Evolutionary conservation across 345 rosid species (phyloP).

Genomic region (Theobroma cacao): DNA sequence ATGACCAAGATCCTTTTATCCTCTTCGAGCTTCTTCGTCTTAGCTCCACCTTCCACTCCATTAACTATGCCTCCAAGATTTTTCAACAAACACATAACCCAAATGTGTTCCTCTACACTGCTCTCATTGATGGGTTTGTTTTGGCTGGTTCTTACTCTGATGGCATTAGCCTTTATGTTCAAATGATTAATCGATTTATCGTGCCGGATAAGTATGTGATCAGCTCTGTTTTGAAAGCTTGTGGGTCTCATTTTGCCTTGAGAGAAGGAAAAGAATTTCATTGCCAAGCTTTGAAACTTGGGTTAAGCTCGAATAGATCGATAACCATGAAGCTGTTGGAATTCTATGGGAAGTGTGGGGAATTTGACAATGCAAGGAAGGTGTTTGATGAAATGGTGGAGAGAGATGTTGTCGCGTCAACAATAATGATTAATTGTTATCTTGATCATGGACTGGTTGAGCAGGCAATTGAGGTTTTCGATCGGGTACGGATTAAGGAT

Average conservation of each 20-base stretch:
- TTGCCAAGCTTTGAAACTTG: conserved; percentile 54
- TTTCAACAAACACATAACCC: conserved; percentile 40
- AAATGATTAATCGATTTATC: conserved; percentile 36
- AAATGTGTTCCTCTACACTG: conserved; percentile 60
- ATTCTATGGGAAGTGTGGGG: conserved; percentile 42
- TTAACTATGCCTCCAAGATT: conserved; percentile 44
- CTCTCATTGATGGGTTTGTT: conserved; percentile 53
- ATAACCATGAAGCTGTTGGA: conserved; percentile 46
- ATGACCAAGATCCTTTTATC: conserved; percentile 46
- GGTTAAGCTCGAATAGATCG: conserved; percentile 43
- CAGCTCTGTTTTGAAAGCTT: conserved; percentile 52
- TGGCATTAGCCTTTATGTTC: conserved; percentile 43
- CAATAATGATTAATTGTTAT: conserved; percentile 42
- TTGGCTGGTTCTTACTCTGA: conserved; percentile 33
- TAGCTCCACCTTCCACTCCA: conserved; percentile 37
- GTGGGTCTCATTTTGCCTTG: conserved; percentile 27
- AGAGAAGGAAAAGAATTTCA: conserved; percentile 46
- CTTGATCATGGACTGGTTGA: conserved; percentile 40
- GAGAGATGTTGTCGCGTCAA: conserved; percentile 51
- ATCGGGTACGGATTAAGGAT: conserved; percentile 42
- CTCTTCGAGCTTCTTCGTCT: conserved; percentile 59
- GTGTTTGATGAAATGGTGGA: conserved; percentile 59
- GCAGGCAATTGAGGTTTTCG: conserved; percentile 40
- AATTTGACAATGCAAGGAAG: conserved; percentile 34
- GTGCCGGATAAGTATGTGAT: conserved; percentile 49